These are phyloP conservation scores for Solanum neorickii DNA, from an alignment of 257 asterid species.

Conservation along the genomic window DNA sequence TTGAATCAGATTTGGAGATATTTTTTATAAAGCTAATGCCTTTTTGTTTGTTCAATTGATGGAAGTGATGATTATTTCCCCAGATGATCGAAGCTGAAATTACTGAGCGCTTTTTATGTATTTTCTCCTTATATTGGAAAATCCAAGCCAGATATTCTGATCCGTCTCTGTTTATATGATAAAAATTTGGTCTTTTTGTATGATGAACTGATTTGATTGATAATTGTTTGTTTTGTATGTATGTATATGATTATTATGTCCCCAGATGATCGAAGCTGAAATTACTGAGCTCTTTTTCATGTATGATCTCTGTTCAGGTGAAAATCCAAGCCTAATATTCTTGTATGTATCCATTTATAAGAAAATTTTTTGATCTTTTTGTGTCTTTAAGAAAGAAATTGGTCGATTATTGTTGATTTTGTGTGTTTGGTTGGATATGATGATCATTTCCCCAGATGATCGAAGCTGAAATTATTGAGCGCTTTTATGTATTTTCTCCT, in stretches of 20 bases:
- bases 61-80: conserved; percentile 83
- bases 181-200: no score
- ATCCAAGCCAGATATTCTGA: conserved; percentile 66
- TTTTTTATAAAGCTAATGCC: background rate
- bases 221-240: no score
- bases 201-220: no score
- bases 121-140: background rate
- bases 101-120: conserved; percentile 36
- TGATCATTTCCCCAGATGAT: conserved; percentile 87
- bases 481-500: conserved; percentile 26
- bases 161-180: conserved; percentile 10
- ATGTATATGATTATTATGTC: no score
- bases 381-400: background rate
- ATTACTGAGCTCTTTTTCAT: no score
- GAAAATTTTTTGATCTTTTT: background rate
- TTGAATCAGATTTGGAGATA: conserved; percentile 32
- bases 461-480: conserved; percentile 87
- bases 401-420: background rate
- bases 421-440: conserved; percentile 1
- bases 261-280: no score
- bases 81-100: conserved; percentile 90
- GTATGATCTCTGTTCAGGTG: no score
- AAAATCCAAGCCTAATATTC: no score
- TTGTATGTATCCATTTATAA: no score
- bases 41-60: background rate